Evolutionary conservation across 2,329 filamentous ascomycete genomes (phyloP).

Genomic region (Dichotomopilus funicola): DNA sequence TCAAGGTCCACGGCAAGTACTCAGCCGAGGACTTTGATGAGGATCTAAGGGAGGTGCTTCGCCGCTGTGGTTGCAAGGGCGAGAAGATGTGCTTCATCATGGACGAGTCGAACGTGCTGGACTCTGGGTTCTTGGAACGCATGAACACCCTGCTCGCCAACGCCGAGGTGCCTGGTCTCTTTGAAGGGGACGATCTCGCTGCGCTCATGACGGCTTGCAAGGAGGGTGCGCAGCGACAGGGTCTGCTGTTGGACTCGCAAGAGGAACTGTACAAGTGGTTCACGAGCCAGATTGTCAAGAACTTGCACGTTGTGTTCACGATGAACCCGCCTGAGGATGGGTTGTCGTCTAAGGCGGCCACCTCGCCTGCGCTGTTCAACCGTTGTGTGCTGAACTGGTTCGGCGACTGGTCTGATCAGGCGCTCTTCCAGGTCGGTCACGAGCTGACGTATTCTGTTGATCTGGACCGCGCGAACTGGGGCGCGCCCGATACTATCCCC

Average conservation of each 20-base stretch:
- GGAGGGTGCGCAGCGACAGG: constrained; percentile 93
- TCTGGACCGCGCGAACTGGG: constrained; percentile 79
- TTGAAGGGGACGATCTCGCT: constrained; percentile 97
- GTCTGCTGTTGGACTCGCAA: constrained; percentile 88
- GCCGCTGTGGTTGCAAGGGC: constrained; percentile 91
- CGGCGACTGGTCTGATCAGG: constrained; percentile 98
- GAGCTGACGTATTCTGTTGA: constrained; percentile 96
- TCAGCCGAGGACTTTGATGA: constrained; percentile 98
- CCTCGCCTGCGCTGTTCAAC: constrained; percentile 97
- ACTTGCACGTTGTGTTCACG: constrained; percentile 97
- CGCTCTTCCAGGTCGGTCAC: constrained; percentile 92
- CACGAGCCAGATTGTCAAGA: constrained; percentile 98
- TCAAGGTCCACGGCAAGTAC: constrained; percentile 99
- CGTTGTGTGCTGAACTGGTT: constrained; percentile 99
- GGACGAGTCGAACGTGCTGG: constrained; percentile 97
- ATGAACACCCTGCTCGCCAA: constrained; percentile 99
- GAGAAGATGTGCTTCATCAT: constrained; percentile 99
- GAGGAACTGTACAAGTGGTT: constrained; percentile 99
- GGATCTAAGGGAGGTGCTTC: constrained; percentile 86
- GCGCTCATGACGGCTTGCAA: constrained; percentile 99
- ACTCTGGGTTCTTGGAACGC: constrained; percentile 95
- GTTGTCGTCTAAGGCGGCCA: constrained; percentile 90
- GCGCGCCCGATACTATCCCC: constrained; percentile 83
- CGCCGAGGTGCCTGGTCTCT: constrained; percentile 96
- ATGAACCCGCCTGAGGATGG: constrained; percentile 99